phyloP scores from a whole-genome alignment of 257 asterid genomes.

The Solanum arcanum region DNA sequence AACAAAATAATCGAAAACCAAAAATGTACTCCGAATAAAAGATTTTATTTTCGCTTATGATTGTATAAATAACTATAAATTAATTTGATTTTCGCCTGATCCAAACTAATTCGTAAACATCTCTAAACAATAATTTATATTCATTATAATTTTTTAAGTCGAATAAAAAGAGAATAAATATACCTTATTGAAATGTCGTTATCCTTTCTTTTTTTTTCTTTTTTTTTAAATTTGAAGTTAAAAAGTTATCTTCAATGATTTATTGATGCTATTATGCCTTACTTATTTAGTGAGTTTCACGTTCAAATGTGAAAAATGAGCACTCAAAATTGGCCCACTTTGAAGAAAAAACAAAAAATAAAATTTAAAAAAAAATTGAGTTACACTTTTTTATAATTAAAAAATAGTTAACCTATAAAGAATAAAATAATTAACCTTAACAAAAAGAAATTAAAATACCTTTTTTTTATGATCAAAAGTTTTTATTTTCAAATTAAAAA shows the following conservation, averaged over 20 bases:
- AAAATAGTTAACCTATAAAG: too few species aligned
- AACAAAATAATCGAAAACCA: too few species aligned
- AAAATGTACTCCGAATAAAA: background rate
- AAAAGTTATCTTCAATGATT: background rate
- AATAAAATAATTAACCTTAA: too few species aligned
- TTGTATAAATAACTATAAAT: too few species aligned
- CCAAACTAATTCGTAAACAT: background rate
- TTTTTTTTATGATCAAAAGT: too few species aligned
- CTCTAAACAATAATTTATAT: background rate
- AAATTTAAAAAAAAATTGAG: background rate
- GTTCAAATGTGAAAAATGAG: background rate
- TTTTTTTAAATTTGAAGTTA: background rate
- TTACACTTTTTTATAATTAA: too few species aligned
- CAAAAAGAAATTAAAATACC: too few species aligned
- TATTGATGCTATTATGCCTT: background rate
- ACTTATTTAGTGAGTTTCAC: background rate
- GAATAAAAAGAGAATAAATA: too few species aligned
- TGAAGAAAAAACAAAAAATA: too few species aligned
- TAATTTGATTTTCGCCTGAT: background rate
- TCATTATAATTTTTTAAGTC: too few species aligned
- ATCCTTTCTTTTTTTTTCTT: background rate
- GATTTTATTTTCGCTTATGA: background rate
- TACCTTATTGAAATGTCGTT: background rate
- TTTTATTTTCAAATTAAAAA: too few species aligned
- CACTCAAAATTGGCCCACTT: background rate